Evolutionary conservation across 176 grass and related monocot genomes (phyloP).

Genomic region (Oryza longistaminata): DNA sequence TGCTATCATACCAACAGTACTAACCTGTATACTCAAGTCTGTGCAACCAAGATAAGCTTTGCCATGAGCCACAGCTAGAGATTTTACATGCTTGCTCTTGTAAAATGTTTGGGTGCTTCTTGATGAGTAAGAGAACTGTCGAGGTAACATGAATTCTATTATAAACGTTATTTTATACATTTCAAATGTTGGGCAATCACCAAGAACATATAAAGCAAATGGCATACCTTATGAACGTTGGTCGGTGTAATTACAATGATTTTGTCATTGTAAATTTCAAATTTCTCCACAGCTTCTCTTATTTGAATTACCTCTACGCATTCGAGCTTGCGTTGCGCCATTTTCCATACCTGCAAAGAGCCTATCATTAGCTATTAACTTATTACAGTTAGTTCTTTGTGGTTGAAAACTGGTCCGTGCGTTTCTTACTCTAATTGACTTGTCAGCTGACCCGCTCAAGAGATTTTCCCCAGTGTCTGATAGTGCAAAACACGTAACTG

Average conservation of each 20-base stretch:
- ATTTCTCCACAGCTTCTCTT: conserved; percentile 76
- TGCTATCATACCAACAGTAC: conserved; percentile 28
- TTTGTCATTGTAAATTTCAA: conserved; percentile 63
- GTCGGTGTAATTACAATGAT: conserved; percentile 69
- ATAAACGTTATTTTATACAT: conserved; percentile 24
- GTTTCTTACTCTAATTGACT: conserved; percentile 83
- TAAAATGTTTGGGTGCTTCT: conserved; percentile 76
- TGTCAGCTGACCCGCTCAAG: conserved; percentile 88
- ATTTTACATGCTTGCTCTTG: conserved; percentile 83
- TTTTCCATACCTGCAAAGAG: conserved; percentile 83
- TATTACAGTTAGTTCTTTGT: not conserved
- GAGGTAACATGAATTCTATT: conserved; percentile 29
- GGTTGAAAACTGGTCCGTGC: not conserved
- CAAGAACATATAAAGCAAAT: conserved; percentile 7
- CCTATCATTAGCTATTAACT: conserved; percentile 1
- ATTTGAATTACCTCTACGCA: conserved; percentile 85
- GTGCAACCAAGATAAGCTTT: conserved; percentile 91
- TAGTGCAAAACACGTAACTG: conserved; percentile 79
- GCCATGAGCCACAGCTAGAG: conserved; percentile 65
- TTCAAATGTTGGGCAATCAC: not conserved
- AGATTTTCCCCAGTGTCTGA: conserved; percentile 76
- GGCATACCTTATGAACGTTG: conserved; percentile 65
- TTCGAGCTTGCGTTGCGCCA: conserved; percentile 74
- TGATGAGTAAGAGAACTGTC: conserved; percentile 72
- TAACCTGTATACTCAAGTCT: conserved; percentile 90